These are phyloP conservation scores for Xylaria sp. DNA, from an alignment of 2,329 filamentous ascomycete species.

Conservation along the genomic window DNA sequence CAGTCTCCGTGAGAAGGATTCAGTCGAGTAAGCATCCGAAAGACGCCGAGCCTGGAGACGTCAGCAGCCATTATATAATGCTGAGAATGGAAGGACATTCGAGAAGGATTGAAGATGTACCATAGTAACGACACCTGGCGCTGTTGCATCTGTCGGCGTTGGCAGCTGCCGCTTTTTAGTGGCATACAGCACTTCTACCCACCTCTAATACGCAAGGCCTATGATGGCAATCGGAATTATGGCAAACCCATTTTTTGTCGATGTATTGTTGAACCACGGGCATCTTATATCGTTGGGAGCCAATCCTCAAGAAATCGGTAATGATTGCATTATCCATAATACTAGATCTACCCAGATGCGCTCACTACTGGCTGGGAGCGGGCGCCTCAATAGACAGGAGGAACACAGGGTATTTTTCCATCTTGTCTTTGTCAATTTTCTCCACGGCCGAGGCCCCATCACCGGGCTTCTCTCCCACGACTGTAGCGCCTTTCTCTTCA, in stretches of 20 bases:
- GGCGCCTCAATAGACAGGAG: slow-evolving; percentile 41
- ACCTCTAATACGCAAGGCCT: background rate
- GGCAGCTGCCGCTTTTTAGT: slow-evolving; percentile 14
- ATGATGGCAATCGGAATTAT: too few species aligned
- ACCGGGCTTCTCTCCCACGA: slow-evolving; percentile 31
- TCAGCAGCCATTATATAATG: slow-evolving; percentile 22
- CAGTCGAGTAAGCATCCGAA: slow-evolving; percentile 5
- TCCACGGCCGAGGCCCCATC: slow-evolving; percentile 11
- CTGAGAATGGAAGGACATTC: background rate
- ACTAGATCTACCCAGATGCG: background rate
- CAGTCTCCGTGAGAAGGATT: background rate
- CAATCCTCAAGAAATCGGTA: background rate
- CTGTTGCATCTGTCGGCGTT: background rate
- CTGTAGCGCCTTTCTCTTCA: slow-evolving; percentile 20
- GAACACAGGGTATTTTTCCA: slow-evolving; percentile 33
- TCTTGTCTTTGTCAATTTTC: slow-evolving; percentile 16
- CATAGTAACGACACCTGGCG: slow-evolving; percentile 15
- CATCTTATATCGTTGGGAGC: background rate
- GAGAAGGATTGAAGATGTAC: slow-evolving; percentile 4
- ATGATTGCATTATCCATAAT: background rate
- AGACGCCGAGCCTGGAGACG: slow-evolving; percentile 2
- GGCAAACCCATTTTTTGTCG: background rate
- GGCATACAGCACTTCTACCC: background rate
- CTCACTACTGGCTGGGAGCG: slow-evolving; percentile 9
- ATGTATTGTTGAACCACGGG: background rate